Evolutionary conservation across 441 rosid species (phyloP), one percentile per base, ranked within the genome.

Genomic region (Pelargonium citronellum): DNA sequence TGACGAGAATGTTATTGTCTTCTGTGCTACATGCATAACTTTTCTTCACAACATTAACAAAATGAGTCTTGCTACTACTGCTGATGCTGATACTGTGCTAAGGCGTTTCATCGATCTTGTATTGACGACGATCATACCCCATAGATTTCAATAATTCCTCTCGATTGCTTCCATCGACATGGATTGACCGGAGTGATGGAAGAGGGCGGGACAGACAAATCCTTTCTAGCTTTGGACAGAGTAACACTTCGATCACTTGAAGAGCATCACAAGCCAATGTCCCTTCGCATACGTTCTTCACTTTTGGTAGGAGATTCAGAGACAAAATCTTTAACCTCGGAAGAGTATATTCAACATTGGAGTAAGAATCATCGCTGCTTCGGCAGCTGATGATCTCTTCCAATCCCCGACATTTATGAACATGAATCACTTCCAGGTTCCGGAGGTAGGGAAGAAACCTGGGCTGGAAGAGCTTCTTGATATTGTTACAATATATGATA

Each of bases 321-420:
- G 5, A 0, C 37, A 75, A 7, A n/a, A 4, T n/a, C 11, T 5
- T 20, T 27, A 71, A 71, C 3, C 66, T 61, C 8, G 85, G 77
- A 7, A 64, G 57, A 30, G 47, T 13, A 12, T 70, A 41, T 20
- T 27, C 3, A 11, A 37, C 16, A 9, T 37, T 3, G 12, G 16
- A 13, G 10, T 4, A 27, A 27, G 30, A 27, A 27, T 27, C 30
- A 1, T 27, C 30, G 10, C 20, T 49, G 9, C 8, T n/a, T 67
- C 64, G 13, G 47, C 51, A 15, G 30, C 30, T 27, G 41, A 77
- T 70, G 41, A 77, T 67, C 75, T 77, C 85, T 69, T 64, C 64
- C 22, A 79, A 12, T 9, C 46, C 7, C 1, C 7, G 0, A 30
- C 81, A 74, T 0, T 2, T 0, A 0, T 0, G 0, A 16, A 81